Conservation (phyloP, 805 yeast genomes). For the Phaffomyces thermotolerans region DNA sequence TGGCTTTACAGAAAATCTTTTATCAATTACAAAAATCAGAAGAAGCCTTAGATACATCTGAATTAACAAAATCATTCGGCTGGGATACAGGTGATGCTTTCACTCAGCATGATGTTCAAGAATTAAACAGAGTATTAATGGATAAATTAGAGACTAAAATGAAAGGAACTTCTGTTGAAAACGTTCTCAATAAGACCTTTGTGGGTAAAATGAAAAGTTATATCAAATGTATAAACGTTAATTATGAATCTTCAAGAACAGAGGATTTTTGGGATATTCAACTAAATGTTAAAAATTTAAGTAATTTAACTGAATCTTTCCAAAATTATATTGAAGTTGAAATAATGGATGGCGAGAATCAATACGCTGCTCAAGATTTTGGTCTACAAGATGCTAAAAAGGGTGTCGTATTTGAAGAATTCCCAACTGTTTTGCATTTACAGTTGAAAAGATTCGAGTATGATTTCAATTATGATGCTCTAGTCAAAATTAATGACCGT, state of each 20-base stretch:
- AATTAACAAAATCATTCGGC: constrained; percentile 87
- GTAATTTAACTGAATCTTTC: constrained; percentile 67
- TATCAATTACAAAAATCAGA: constrained; percentile 68
- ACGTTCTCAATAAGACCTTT: constrained; percentile 69
- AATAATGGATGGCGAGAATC: constrained; percentile 88
- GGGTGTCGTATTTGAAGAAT: constrained; percentile 85
- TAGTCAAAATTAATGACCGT: constrained; percentile 87
- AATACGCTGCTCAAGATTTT: constrained; percentile 82
- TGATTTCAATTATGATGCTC: constrained; percentile 80
- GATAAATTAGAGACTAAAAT: constrained; percentile 84
- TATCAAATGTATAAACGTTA: constrained; percentile 86
- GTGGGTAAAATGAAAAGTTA: constrained; percentile 97
- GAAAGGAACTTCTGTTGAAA: constrained; percentile 81
- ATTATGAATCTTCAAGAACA: constrained; percentile 81
- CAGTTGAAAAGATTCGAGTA: constrained; percentile 94
- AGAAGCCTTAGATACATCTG: constrained; percentile 76
- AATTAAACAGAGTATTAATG: constrained; percentile 89
- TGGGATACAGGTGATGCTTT: constrained; percentile 96
- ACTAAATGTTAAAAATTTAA: constrained; percentile 80
- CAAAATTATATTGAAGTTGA: constrained; percentile 84
- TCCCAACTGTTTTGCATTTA: constrained; percentile 89
- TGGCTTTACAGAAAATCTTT: constrained; percentile 83
- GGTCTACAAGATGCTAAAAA: constrained; percentile 95
- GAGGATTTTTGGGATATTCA: constrained; percentile 99
- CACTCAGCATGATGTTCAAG: constrained; percentile 98